Base-by-base conservation (phyloP, 2,329 filamentous ascomycete species). In the Emergomyces orientalis region DNA sequence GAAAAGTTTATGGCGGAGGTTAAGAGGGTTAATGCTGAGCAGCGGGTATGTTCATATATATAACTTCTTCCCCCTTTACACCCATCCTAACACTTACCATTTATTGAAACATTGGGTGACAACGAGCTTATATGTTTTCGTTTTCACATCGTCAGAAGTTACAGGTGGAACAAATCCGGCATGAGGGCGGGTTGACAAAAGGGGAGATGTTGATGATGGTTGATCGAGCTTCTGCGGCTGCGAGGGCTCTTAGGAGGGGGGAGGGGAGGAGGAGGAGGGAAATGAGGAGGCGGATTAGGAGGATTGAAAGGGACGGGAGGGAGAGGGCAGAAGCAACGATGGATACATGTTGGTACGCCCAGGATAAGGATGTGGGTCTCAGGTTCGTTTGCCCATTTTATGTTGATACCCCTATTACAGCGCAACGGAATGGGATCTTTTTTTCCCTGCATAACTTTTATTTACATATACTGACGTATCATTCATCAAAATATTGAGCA, bases 1-100 rank as follows among this genome's bases (percentile, higher is more conserved):
- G 75, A 77, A 47, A 75, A 76, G 47, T 76, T 76, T 55, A 72
- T 74, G 63, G 69, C 71, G 67, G 69, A 76, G 68, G 75, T 75
- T 2, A 74, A 76, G 63, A 70, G 68, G 67, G 74, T 74, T 11
- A 75, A 76, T 63, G 71, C 68, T 13, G 74, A 76, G 66, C 74
- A 77, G 71, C 74, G 76, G 72, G 75, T 77, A 73, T n/a, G 8
- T 9, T 32, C 13, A 45, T 19, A 43, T 52, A 63, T 34, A 17
- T 37, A n/a, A 37, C 13, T 54, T 34, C 11, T 22, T n/a, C n/a
- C n/a, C n/a, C n/a, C n/a, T n/a, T n/a, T n/a, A n/a, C n/a, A n/a
- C n/a, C n/a, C n/a, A n/a, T n/a, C n/a, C n/a, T n/a, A n/a, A n/a
- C n/a, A n/a, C n/a, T n/a, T n/a, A n/a, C n/a, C n/a, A n/a, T n/a